These are phyloP conservation scores for Tricholomella constricta DNA, from an alignment of 768 basidiomycete species.

Conservation along the genomic window DNA sequence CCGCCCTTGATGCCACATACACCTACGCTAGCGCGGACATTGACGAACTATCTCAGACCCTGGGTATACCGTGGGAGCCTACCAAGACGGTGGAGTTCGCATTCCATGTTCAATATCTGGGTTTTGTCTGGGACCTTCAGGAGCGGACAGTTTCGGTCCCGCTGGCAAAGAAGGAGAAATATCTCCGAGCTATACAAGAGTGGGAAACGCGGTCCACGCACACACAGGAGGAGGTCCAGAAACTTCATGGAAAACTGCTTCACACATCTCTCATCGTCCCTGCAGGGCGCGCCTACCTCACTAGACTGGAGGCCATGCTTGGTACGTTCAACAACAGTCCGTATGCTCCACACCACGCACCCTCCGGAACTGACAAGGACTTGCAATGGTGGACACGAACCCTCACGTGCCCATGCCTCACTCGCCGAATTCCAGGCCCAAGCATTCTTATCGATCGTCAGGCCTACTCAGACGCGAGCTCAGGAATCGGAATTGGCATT, in stretches of 20 bases:
- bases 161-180: slow-evolving; percentile 21
- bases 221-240: background rate
- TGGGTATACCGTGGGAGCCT: slow-evolving; percentile 32
- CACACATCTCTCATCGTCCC: slow-evolving; percentile 4
- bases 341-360: slow-evolving; percentile 26
- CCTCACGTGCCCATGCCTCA: slow-evolving; percentile 13
- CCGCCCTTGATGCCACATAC: slow-evolving; percentile 15
- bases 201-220: background rate
- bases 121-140: slow-evolving; percentile 27
- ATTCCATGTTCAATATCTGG: slow-evolving; percentile 16
- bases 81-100: slow-evolving; percentile 21
- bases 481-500: slow-evolving; percentile 35
- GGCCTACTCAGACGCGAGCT: slow-evolving; percentile 47
- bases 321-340: slow-evolving; percentile 26
- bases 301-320: slow-evolving; percentile 39
- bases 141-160: slow-evolving; percentile 16
- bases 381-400: slow-evolving; percentile 36
- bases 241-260: slow-evolving; percentile 11
- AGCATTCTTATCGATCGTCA: slow-evolving; percentile 23
- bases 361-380: slow-evolving; percentile 20
- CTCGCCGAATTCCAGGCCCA: slow-evolving; percentile 28
- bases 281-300: slow-evolving; percentile 29
- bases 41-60: slow-evolving; percentile 26
- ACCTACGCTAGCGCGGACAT: slow-evolving; percentile 34
- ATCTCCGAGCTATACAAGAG: slow-evolving; percentile 4